Evolutionary conservation across 2,329 filamentous ascomycete genomes (phyloP).

Genomic region (Epichloe festucae): DNA sequence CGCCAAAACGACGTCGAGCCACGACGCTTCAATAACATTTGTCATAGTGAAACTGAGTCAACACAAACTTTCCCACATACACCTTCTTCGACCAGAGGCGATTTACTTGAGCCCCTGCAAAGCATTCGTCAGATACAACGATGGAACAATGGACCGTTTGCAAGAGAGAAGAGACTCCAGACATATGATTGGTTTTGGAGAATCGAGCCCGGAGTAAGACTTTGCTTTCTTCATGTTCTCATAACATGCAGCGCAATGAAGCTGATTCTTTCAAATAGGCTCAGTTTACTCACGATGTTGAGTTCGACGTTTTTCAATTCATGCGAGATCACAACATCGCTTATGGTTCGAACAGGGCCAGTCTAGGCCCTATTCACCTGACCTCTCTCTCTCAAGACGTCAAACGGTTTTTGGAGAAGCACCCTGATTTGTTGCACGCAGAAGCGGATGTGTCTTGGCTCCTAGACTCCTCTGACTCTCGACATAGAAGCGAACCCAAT

Average conservation of each 20-base stretch:
- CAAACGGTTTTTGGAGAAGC: slow-evolving; percentile 30
- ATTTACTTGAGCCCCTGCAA: slow-evolving; percentile 49
- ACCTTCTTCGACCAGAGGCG: slow-evolving; percentile 1
- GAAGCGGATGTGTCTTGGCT: slow-evolving; percentile 37
- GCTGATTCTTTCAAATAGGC: slow-evolving; percentile 22
- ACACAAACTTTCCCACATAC: background rate
- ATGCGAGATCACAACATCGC: slow-evolving; percentile 76
- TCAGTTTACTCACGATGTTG: slow-evolving; percentile 45
- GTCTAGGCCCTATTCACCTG: slow-evolving; percentile 30
- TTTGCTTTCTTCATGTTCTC: slow-evolving; percentile 2
- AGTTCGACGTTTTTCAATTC: slow-evolving; percentile 77
- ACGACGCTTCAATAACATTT: background rate
- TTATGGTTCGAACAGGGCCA: slow-evolving; percentile 51
- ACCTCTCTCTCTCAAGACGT: slow-evolving; percentile 32
- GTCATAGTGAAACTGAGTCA: background rate
- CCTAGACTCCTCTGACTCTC: slow-evolving; percentile 12
- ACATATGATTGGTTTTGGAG: slow-evolving; percentile 48
- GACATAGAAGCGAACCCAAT: background rate
- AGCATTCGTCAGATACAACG: slow-evolving; percentile 61
- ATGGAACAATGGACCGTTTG: slow-evolving; percentile 77
- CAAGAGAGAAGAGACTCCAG: slow-evolving; percentile 58
- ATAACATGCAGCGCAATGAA: background rate
- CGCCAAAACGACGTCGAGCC: slow-evolving; percentile 61
- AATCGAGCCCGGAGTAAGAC: slow-evolving; percentile 44
- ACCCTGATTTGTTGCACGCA: slow-evolving; percentile 31